Conservation (phyloP, 768 basidiomycete genomes). For the Daedaleopsis nitida region DNA sequence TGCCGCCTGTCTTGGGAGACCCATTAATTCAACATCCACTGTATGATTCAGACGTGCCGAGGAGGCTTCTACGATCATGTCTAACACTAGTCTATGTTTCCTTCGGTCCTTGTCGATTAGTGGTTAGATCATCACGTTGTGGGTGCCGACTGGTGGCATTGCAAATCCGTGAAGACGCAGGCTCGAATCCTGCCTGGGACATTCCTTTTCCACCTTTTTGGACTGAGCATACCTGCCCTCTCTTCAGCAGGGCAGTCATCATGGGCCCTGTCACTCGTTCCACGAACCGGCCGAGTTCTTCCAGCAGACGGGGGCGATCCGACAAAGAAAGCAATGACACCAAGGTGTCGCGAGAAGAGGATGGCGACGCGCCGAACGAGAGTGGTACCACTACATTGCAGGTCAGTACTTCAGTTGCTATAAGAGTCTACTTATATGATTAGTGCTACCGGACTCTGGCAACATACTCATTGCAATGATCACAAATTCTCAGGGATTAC, state of each 20-base stretch:
- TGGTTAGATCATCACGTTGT: conserved; percentile 24
- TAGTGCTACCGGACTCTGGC: no score
- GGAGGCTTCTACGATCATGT: no score
- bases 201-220: neutral
- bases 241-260: neutral
- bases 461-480: no score
- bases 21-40: no score
- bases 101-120: conserved; percentile 21
- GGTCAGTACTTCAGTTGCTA: no score
- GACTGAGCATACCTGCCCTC: no score
- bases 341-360: neutral
- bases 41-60: no score
- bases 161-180: conserved; percentile 21
- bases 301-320: neutral
- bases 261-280: conserved; percentile 11
- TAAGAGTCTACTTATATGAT: no score
- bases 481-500: neutral
- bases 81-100: neutral
- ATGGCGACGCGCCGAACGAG: neutral
- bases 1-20: no score
- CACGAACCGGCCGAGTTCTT: neutral
- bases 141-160: no score
- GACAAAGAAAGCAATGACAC: no score
- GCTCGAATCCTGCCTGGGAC: conserved; percentile 22
- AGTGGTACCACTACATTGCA: neutral